Percentiles rank a stretch among this genome's conserved stretches.
These are phyloP conservation scores for Globisporangium radiosum DNA, from an alignment of 352 stramenopile species.

Conservation along the genomic window DNA sequence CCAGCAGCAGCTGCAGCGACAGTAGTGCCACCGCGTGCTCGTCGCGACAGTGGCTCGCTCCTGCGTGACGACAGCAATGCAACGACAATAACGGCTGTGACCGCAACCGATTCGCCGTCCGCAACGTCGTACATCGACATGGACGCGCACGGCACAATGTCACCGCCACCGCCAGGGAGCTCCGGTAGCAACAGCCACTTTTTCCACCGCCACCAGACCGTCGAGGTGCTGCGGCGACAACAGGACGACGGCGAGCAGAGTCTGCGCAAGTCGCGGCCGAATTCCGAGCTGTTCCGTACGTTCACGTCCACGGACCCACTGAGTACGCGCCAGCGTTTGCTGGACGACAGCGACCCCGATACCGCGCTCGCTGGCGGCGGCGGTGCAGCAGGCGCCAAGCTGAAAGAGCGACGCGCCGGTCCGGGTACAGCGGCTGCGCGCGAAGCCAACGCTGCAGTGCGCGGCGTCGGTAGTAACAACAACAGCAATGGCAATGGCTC, in stretches of 20 bases:
- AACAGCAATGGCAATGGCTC: constrained; percentile 10
- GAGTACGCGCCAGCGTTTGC: constrained; percentile 45
- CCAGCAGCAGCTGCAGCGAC: too few species aligned
- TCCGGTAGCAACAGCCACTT: constrained; percentile 19
- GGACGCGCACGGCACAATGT: constrained; percentile 10
- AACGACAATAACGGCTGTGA: constrained; percentile 1
- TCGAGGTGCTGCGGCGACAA: constrained; percentile 52
- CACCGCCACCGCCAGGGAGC: constrained; percentile 12
- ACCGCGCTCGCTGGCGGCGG: not conserved
- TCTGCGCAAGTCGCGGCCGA: constrained; percentile 35
- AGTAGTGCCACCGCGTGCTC: not conserved
- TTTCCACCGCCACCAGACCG: constrained; percentile 71
- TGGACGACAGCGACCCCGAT: constrained; percentile 39
- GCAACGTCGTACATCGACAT: constrained; percentile 9
- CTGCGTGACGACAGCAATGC: constrained; percentile 2
- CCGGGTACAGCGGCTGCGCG: too few species aligned
- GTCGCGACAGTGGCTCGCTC: not conserved
- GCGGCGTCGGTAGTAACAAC: not conserved
- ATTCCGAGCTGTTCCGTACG: constrained; percentile 66
- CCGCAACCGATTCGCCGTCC: constrained; percentile 13
- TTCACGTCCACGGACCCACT: constrained; percentile 60
- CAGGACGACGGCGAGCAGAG: constrained; percentile 14
- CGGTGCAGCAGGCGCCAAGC: constrained; percentile 6
- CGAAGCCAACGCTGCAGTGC: not conserved
- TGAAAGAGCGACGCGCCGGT: constrained; percentile 5